phyloP scores from a whole-genome alignment of 306 rosid genomes.

The Nissolia schottii region DNA sequence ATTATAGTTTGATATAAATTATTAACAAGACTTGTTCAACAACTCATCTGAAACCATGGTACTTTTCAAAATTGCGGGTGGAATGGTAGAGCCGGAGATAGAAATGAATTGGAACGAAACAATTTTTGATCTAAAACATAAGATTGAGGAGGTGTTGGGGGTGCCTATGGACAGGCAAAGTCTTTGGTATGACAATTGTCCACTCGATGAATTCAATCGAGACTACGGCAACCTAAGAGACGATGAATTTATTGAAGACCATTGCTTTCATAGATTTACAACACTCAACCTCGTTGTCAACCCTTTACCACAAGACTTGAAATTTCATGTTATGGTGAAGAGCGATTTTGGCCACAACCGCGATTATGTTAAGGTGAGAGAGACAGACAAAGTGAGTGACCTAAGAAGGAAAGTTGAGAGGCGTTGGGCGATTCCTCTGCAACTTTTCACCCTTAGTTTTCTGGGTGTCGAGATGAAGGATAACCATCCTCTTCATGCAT shows the following conservation, averaged over 20 bases:
- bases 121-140: conserved; percentile 24
- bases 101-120: background rate
- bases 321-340: conserved; percentile 22
- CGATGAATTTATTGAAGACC: background rate
- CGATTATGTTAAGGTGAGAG: conserved; percentile 26
- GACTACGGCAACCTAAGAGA: background rate
- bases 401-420: conserved; percentile 17
- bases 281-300: conserved; percentile 18
- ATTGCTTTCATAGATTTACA: background rate
- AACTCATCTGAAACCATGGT: conserved; percentile 3
- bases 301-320: background rate
- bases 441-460: background rate
- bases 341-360: background rate
- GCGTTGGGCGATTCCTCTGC: conserved; percentile 23
- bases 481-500: conserved; percentile 19
- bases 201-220: background rate
- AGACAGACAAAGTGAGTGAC: conserved; percentile 24
- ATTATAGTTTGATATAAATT: background rate
- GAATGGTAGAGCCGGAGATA: conserved; percentile 23
- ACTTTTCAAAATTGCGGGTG: conserved; percentile 12
- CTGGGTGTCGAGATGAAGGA: background rate
- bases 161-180: conserved; percentile 26
- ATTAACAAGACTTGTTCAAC: background rate
- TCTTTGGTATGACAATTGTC: conserved; percentile 7
- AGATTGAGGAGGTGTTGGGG: conserved; percentile 7